These are phyloP conservation scores for Trichothecium roseum DNA, from an alignment of 2,329 filamentous ascomycete species.

Conservation along the genomic window DNA sequence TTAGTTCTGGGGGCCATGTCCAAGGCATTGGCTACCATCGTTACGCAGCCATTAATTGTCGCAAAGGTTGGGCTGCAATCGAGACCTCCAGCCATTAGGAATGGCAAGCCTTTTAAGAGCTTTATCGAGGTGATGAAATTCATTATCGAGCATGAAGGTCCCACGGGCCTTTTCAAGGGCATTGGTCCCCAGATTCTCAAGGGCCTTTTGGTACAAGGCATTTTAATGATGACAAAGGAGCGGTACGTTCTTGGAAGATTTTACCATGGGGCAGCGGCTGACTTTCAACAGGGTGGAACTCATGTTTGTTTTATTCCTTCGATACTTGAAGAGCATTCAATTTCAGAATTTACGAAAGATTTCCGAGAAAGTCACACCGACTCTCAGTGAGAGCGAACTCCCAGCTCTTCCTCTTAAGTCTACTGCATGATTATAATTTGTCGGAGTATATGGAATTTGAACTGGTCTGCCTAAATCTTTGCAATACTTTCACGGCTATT, in stretches of 20 bases:
- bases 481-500: no score
- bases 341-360: conserved; percentile 59
- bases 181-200: conserved; percentile 91
- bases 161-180: conserved; percentile 84
- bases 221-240: conserved; percentile 99
- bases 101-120: conserved; percentile 86
- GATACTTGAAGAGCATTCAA: conserved; percentile 64
- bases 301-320: conserved; percentile 74
- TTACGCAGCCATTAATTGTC: conserved; percentile 90
- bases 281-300: conserved; percentile 61
- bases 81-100: conserved; percentile 70
- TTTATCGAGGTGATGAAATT: conserved; percentile 94
- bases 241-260: conserved; percentile 40
- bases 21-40: conserved; percentile 83
- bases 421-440: conserved; percentile 4
- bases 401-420: conserved; percentile 16
- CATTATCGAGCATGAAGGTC: conserved; percentile 81
- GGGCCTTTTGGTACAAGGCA: conserved; percentile 83
- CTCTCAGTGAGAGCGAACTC: conserved; percentile 38
- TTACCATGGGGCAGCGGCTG: conserved; percentile 5
- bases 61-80: conserved; percentile 96
- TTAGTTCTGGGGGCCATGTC: conserved; percentile 84
- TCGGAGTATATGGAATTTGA: neutral
- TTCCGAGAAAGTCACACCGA: conserved; percentile 49
- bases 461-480: no score